phyloP scores from a whole-genome alignment of 192 early-diverging fungal species.

The Spinellus fusiger region DNA sequence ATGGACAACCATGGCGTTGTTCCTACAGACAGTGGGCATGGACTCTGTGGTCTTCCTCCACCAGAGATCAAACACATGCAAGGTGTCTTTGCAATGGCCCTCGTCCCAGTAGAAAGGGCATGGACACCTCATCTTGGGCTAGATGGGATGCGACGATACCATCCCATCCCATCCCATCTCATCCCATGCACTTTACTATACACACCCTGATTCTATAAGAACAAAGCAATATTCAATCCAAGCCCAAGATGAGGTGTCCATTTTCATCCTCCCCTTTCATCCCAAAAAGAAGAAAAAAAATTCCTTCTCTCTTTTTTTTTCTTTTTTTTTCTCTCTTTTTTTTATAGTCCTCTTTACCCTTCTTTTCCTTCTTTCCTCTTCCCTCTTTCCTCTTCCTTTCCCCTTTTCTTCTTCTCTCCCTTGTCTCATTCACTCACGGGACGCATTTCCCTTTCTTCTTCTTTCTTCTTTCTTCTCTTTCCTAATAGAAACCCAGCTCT shows the following conservation, averaged over 20 bases:
- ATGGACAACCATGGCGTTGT: no score
- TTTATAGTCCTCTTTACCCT: background rate
- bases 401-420: background rate
- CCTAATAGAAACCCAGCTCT: background rate
- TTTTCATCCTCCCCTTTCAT: background rate
- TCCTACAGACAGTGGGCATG: no score
- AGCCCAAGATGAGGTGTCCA: no score
- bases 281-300: constrained; percentile 4
- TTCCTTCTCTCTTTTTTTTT: background rate
- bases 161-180: no score
- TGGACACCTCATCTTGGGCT: no score
- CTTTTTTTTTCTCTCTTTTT: constrained; percentile 1
- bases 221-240: background rate
- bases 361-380: background rate
- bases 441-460: background rate
- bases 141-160: no score
- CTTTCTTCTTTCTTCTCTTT: background rate
- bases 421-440: background rate
- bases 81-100: no score
- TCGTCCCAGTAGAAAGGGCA: no score
- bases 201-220: background rate
- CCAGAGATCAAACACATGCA: no score
- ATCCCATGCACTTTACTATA: no score
- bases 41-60: no score
- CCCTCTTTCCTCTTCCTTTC: background rate